These are phyloP conservation scores for Cladobotryum protrusum DNA, from an alignment of 2,329 filamentous ascomycete species.

Conservation along the genomic window DNA sequence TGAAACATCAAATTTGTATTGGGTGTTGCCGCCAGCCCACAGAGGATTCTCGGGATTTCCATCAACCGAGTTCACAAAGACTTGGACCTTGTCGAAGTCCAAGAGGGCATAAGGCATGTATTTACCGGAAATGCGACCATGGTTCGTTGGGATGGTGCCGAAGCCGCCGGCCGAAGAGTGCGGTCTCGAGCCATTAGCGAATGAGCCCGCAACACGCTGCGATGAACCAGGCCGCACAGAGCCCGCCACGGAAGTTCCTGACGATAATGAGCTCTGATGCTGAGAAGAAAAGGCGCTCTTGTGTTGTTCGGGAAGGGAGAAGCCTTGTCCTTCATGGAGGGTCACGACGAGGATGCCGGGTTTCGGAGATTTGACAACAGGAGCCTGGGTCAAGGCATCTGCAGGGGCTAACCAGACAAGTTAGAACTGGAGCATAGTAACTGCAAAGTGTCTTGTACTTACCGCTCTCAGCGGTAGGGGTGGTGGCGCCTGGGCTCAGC, in stretches of 20 bases:
- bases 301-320: conserved; percentile 86
- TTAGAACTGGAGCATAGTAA: neutral
- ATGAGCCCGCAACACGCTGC: conserved; percentile 54
- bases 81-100: conserved; percentile 98
- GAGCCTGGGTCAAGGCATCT: conserved; percentile 71
- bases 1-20: conserved; percentile 99
- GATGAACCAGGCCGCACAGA: conserved; percentile 53
- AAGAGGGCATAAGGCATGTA: conserved; percentile 94
- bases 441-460: conserved; percentile 55
- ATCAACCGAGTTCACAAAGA: conserved; percentile 95
- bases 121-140: conserved; percentile 92
- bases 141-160: conserved; percentile 80
- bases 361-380: conserved; percentile 64
- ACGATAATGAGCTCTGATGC: conserved; percentile 70
- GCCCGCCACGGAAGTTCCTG: conserved; percentile 45
- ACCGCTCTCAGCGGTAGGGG: conserved; percentile 60
- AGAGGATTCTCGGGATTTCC: conserved; percentile 90
- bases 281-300: conserved; percentile 68
- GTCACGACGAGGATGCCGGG: conserved; percentile 96
- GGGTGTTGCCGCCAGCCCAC: conserved; percentile 97
- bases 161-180: conserved; percentile 84
- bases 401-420: conserved; percentile 59
- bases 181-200: conserved; percentile 60
- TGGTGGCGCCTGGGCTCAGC: conserved; percentile 47
- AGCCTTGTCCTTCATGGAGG: conserved; percentile 84